Evolutionary conservation across 805 yeast genomes (phyloP), one percentile per base, ranked within the genome.

Genomic region (Starmerella stigmatis): DNA sequence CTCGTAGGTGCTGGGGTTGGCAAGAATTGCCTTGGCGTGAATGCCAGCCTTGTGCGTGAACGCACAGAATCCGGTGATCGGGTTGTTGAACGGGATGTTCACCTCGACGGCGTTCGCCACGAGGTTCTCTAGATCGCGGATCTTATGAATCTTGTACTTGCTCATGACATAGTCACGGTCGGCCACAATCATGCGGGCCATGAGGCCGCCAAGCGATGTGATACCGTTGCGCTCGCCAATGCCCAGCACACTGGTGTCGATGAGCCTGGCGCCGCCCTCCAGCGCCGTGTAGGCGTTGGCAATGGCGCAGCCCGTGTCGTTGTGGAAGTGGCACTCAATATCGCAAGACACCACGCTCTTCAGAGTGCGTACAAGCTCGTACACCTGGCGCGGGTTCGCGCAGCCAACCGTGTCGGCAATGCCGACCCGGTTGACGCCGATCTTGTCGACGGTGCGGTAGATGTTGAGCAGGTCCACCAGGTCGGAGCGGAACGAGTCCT

Each of bases 11-110:
- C 96, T 86, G 52, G 98, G 98, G 70, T 89, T 92, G 48, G 98
- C 98, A 55, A 89, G 76, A 57, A 89, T 89, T 47, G 97, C 97
- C 74, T 92, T 89, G 60, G 98, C 97, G 66, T 89, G 98, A 64
- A 89, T 88, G 68, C 98, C 98, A 48, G 98, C 98, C 75, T 89
- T 89, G 73, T 89, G 98, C 49, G 98, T 89, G 72, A 89, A 89
- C 37, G 98, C 98, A 73, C 97, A 92, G 81, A 92, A 92, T 27
- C 98, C 98, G 33, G 98, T 89, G 66, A 89, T 86, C 58, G 97
- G 97, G 72, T 89, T 89, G 75, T 89, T 89, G 75, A 89, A 89
- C 49, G 98, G 98, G 60, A 92, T 76, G 68, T 89, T 89, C 52
- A 89, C 96, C 70, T 86, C 94, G 45, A 89, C 97, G 40, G 95